A percentile compares a stretch with the other conserved stretches of the same genome.
Evolutionary conservation across 2,329 filamentous ascomycete species (phyloP).

Genomic region (Colletotrichum eremochloae): DNA sequence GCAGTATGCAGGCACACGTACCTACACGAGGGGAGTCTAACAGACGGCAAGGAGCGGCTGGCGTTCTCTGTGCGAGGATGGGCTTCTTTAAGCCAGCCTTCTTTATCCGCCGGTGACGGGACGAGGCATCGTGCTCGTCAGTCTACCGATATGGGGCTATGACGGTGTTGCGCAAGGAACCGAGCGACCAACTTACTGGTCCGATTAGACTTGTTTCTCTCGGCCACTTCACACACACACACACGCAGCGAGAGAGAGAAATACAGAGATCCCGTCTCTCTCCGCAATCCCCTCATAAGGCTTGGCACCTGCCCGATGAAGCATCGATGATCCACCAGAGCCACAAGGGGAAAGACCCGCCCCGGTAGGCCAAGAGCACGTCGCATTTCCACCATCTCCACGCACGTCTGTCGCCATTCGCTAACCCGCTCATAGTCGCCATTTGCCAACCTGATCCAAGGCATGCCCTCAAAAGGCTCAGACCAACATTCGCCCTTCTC

Average conservation of each 20-base stretch:
- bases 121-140: not conserved
- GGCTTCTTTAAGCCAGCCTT: not conserved
- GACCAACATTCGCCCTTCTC: constrained; percentile 15
- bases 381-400: not conserved
- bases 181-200: not conserved
- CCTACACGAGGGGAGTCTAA: not conserved
- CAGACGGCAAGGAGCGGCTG: too few relatives aligned
- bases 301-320: constrained; percentile 41
- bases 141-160: not conserved
- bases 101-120: not conserved
- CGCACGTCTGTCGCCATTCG: not conserved
- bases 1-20: constrained; percentile 23
- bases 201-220: constrained; percentile 22
- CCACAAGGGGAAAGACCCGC: constrained; percentile 7
- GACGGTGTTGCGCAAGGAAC: not conserved
- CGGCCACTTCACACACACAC: constrained; percentile 5
- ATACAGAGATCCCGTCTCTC: not conserved
- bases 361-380: constrained; percentile 17
- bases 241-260: too few relatives aligned
- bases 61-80: not conserved
- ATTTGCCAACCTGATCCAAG: not conserved
- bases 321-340: constrained; percentile 34
- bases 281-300: constrained; percentile 30
- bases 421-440: constrained; percentile 6
- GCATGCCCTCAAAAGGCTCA: not conserved